phyloP scores from a whole-genome alignment of 176 grass and related monocot species.

The Eragrostis nindensis region DNA sequence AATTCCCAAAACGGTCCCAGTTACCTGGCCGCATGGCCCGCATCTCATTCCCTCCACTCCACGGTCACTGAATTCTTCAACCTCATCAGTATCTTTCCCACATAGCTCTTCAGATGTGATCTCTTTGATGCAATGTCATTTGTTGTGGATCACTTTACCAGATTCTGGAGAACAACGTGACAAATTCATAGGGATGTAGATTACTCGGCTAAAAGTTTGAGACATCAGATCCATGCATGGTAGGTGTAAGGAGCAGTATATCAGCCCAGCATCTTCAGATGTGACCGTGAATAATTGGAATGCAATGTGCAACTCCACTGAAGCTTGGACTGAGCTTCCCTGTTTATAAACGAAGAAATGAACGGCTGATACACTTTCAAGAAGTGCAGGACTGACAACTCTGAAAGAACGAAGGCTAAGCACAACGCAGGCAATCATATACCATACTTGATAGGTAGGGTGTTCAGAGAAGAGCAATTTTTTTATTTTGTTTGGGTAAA shows the following conservation, averaged over 20 bases:
- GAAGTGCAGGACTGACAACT: conserved; percentile 1
- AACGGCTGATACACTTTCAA: background rate
- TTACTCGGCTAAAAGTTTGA: conserved; percentile 8
- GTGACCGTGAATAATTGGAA: conserved; percentile 54
- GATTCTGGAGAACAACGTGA: conserved; percentile 44
- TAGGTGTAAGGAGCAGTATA: conserved; percentile 31
- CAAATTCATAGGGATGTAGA: conserved; percentile 39
- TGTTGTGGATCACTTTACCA: conserved; percentile 23
- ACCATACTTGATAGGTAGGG: conserved; percentile 13
- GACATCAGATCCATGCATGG: conserved; percentile 22
- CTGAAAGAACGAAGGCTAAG: conserved; percentile 7
- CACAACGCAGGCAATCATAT: conserved; percentile 16
- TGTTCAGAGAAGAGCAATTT: background rate
- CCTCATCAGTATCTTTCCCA: conserved; percentile 30
- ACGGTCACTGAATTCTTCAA: conserved; percentile 32
- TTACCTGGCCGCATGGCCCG: conserved; percentile 25
- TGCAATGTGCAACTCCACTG: background rate
- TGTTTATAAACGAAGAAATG: conserved; percentile 6
- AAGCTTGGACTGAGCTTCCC: too few relatives aligned
- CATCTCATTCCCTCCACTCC: conserved; percentile 5
- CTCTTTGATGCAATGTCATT: conserved; percentile 35
- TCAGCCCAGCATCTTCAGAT: conserved; percentile 40
- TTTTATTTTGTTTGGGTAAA: background rate
- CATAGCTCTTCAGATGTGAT: background rate
- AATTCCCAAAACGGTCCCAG: conserved; percentile 43